These are phyloP conservation scores for Colletotrichum endophyticum DNA, from an alignment of 2,329 filamentous ascomycete genomes.

Conservation along the genomic window DNA sequence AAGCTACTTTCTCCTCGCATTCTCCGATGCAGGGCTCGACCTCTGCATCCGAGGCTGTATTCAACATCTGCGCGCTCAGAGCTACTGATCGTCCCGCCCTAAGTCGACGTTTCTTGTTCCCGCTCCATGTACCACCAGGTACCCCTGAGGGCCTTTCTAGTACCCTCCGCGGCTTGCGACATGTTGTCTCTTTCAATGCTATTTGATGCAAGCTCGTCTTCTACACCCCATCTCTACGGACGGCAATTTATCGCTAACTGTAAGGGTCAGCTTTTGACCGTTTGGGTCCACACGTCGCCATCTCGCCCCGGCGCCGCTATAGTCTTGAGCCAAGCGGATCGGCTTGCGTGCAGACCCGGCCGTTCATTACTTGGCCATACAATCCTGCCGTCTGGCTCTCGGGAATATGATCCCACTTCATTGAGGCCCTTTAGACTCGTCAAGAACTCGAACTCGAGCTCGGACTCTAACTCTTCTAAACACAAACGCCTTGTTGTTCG, in stretches of 20 bases:
- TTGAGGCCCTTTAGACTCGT: neutral
- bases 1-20: neutral
- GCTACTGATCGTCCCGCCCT: neutral
- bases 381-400: neutral
- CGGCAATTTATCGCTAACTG: conserved; percentile 6
- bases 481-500: neutral
- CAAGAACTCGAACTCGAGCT: neutral
- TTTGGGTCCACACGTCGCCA: neutral
- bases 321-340: neutral
- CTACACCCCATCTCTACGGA: neutral
- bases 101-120: neutral
- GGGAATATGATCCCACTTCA: neutral
- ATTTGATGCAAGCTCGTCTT: neutral
- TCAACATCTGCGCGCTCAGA: neutral
- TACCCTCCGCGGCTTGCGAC: conserved; percentile 10
- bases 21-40: neutral
- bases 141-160: neutral
- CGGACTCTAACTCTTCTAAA: neutral
- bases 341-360: neutral
- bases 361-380: neutral
- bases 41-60: neutral
- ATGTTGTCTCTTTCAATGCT: conserved; percentile 3
- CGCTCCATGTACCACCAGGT: neutral
- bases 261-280: neutral
- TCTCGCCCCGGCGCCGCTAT: neutral